A percentile compares a stretch with the other conserved stretches of the same genome.
Conservation (phyloP, 2,329 filamentous ascomycete genomes). For the Atkinsonella texensis region DNA sequence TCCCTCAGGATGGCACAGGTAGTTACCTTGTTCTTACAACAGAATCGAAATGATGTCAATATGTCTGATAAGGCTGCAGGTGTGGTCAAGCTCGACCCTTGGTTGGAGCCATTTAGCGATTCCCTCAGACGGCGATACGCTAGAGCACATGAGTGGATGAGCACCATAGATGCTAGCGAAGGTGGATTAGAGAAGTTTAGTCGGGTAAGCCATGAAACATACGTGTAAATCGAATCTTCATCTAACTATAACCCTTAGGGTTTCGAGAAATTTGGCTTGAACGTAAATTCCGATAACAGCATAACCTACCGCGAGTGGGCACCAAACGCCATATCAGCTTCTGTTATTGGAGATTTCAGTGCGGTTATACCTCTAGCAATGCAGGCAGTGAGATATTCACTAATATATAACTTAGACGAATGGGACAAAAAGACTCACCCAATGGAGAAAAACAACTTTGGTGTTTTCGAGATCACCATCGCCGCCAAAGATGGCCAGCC, state of each 20-base stretch:
- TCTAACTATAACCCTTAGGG: conserved; percentile 43
- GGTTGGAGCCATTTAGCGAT: conserved; percentile 74
- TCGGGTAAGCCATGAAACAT: conserved; percentile 38
- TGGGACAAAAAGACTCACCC: conserved; percentile 77
- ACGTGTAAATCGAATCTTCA: neutral
- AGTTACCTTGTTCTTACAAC: conserved; percentile 12
- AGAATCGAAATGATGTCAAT: neutral
- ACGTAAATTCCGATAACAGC: conserved; percentile 68
- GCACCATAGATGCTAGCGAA: conserved; percentile 68
- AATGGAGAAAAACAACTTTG: conserved; percentile 78
- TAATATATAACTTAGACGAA: conserved; percentile 42
- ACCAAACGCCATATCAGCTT: conserved; percentile 74
- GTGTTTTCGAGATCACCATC: conserved; percentile 74
- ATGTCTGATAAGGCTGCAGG: conserved; percentile 38
- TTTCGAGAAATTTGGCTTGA: conserved; percentile 76
- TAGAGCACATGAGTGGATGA: conserved; percentile 78
- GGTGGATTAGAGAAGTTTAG: conserved; percentile 89
- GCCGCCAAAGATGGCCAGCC: conserved; percentile 62
- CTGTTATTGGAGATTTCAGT: conserved; percentile 92
- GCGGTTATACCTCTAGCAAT: conserved; percentile 21
- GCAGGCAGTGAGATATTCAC: conserved; percentile 15
- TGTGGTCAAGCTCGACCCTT: conserved; percentile 78
- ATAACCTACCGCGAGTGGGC: conserved; percentile 95
- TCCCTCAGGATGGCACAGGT: conserved; percentile 65
- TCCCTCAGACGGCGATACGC: conserved; percentile 63